Evolutionary conservation across 2,329 filamentous ascomycete genomes (phyloP).

Genomic region (Nothomitra cinnamomea): DNA sequence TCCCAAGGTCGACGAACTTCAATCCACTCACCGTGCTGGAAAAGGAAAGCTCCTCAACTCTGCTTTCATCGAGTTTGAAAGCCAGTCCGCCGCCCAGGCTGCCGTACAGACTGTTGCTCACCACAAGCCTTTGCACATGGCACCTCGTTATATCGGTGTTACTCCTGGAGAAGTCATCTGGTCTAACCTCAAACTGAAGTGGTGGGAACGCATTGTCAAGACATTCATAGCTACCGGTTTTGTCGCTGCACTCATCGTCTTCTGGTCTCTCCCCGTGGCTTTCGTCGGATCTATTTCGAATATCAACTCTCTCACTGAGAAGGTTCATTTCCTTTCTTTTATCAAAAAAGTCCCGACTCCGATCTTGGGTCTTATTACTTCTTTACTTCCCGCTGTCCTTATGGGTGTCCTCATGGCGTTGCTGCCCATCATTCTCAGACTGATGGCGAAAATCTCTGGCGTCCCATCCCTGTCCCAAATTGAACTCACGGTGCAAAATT

Average conservation of each 20-base stretch:
- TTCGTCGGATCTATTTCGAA: slow-evolving; percentile 78
- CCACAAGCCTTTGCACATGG: slow-evolving; percentile 74
- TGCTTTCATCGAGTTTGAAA: slow-evolving; percentile 81
- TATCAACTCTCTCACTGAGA: slow-evolving; percentile 47
- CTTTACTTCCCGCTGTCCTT: slow-evolving; percentile 63
- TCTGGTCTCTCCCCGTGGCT: slow-evolving; percentile 66
- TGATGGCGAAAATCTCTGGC: slow-evolving; percentile 64
- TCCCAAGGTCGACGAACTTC: slow-evolving; percentile 50
- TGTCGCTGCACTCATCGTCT: slow-evolving; percentile 63
- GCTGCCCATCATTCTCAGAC: slow-evolving; percentile 64
- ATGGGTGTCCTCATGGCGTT: slow-evolving; percentile 74
- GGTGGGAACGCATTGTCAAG: slow-evolving; percentile 71
- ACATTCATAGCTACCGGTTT: slow-evolving; percentile 52
- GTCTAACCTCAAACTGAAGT: slow-evolving; percentile 65
- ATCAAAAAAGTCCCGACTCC: slow-evolving; percentile 49
- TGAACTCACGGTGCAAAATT: slow-evolving; percentile 79
- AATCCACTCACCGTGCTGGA: slow-evolving; percentile 47
- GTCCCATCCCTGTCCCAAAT: slow-evolving; percentile 64
- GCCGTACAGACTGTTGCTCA: slow-evolving; percentile 79
- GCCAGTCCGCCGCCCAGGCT: slow-evolving; percentile 66
- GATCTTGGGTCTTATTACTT: slow-evolving; percentile 72
- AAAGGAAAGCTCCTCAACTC: slow-evolving; percentile 51
- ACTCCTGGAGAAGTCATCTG: slow-evolving; percentile 74
- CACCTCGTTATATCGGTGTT: slow-evolving; percentile 69
- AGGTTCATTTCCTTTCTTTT: slow-evolving; percentile 53